Percentiles rank a stretch among this genome's conserved stretches.
Conservation (phyloP, 1,284 basidiomycete species). For the Ganoderma boninense region DNA sequence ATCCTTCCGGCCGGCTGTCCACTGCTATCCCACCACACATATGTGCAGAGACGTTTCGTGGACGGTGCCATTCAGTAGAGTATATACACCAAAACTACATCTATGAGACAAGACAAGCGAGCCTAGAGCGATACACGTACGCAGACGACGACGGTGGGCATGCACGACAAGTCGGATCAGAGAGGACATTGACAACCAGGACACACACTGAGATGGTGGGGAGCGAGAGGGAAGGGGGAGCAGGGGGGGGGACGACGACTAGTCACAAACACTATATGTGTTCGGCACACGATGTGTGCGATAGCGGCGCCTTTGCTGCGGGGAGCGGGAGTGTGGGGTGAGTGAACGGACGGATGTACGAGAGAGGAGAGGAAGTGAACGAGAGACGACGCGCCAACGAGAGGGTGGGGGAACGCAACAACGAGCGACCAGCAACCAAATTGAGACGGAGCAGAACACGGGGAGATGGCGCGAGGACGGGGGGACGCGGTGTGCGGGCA, state of each 20-base stretch:
- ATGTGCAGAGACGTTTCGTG: neutral
- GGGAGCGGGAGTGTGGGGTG: conserved; percentile 12
- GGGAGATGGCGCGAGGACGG: neutral
- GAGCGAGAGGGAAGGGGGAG: conserved; percentile 1
- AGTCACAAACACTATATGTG: conserved; percentile 8
- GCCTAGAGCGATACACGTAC: conserved; percentile 31
- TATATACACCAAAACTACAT: conserved; percentile 38
- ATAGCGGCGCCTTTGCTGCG: conserved; percentile 12
- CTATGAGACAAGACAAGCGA: conserved; percentile 38
- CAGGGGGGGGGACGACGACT: neutral
- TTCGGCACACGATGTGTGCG: conserved; percentile 19
- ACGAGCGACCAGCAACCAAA: conserved; percentile 12
- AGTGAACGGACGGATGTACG: neutral
- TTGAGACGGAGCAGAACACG: conserved; percentile 15
- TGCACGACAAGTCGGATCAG: neutral
- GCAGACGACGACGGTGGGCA: conserved; percentile 6
- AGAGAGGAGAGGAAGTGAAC: conserved; percentile 4
- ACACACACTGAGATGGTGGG: conserved; percentile 1
- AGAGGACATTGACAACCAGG: neutral
- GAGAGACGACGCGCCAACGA: conserved; percentile 20
- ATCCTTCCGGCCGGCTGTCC: too few relatives aligned
- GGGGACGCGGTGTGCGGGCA: neutral
- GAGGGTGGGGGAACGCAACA: conserved; percentile 15
- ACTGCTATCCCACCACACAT: too few relatives aligned
- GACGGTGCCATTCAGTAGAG: conserved; percentile 26